Percentiles rank a stretch among this genome's conserved stretches.
phyloP scores from a whole-genome alignment of 495 filamentous ascomycete species.

The Lasiosphaeria miniovina region DNA sequence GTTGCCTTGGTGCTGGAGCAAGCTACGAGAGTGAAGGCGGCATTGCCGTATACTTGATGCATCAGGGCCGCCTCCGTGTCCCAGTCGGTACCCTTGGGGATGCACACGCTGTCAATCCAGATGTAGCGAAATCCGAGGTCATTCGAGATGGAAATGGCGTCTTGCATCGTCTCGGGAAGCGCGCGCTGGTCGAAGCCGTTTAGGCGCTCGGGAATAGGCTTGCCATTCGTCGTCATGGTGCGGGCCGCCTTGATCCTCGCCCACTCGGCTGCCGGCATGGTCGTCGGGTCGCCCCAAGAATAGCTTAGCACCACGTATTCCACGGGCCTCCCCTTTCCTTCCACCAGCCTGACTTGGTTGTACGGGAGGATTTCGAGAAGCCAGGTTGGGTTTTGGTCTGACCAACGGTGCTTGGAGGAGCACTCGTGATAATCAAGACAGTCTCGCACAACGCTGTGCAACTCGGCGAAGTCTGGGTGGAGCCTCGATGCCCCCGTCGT shows the following conservation, averaged over 20 bases:
- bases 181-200: conserved; percentile 17
- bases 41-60: conserved; percentile 36
- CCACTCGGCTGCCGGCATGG: conserved; percentile 29
- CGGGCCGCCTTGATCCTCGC: conserved; percentile 30
- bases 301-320: conserved; percentile 35
- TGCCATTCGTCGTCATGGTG: conserved; percentile 27
- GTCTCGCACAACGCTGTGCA: conserved; percentile 19
- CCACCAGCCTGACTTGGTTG: conserved; percentile 18
- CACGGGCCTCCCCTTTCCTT: conserved; percentile 14
- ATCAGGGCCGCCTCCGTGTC: conserved; percentile 29
- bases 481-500: conserved; percentile 16
- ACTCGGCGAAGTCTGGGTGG: conserved; percentile 21
- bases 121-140: conserved; percentile 24
- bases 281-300: conserved; percentile 30
- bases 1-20: conserved; percentile 33
- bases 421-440: conserved; percentile 31
- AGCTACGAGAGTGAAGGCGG: conserved; percentile 30
- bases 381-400: conserved; percentile 31
- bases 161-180: conserved; percentile 29
- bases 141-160: conserved; percentile 25
- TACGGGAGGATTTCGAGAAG: conserved; percentile 27
- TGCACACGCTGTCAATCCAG: conserved; percentile 35
- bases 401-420: conserved; percentile 31
- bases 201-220: conserved; percentile 25
- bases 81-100: conserved; percentile 35